These are phyloP conservation scores for Ustilago hordei DNA, from an alignment of 1,284 basidiomycete genomes.

Conservation along the genomic window DNA sequence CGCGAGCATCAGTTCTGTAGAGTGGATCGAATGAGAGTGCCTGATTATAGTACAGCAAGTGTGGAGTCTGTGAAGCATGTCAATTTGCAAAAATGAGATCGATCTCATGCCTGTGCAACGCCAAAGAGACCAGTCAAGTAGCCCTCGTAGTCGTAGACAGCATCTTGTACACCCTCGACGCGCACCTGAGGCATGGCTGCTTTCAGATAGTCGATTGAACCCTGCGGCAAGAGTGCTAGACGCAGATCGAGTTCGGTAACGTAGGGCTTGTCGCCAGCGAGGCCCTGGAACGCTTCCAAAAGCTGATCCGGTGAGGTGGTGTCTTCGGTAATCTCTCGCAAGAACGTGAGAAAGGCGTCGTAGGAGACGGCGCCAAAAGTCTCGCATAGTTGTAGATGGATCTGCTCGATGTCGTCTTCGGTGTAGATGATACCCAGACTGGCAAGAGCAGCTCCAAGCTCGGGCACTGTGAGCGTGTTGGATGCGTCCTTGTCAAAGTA, in stretches of 20 bases:
- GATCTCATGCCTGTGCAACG: slow-evolving; percentile 29
- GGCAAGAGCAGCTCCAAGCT: slow-evolving; percentile 91
- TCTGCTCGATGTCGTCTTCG: slow-evolving; percentile 86
- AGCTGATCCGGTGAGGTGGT: slow-evolving; percentile 92
- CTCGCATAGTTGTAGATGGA: slow-evolving; percentile 84
- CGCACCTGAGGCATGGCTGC: slow-evolving; percentile 58
- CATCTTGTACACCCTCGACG: slow-evolving; percentile 56
- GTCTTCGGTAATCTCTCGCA: slow-evolving; percentile 91
- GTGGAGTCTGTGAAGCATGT: background rate
- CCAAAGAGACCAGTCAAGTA: slow-evolving; percentile 54
- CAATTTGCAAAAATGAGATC: background rate
- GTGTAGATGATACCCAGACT: slow-evolving; percentile 92
- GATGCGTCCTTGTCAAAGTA: slow-evolving; percentile 95
- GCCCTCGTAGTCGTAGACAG: slow-evolving; percentile 62
- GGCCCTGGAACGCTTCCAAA: slow-evolving; percentile 90
- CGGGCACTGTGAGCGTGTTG: slow-evolving; percentile 85
- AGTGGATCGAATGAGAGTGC: background rate
- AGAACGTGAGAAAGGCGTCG: slow-evolving; percentile 92
- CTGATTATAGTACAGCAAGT: slow-evolving; percentile 21
- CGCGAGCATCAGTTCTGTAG: background rate
- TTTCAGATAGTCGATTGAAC: slow-evolving; percentile 82
- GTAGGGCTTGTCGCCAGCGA: slow-evolving; percentile 91
- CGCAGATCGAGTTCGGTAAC: slow-evolving; percentile 93
- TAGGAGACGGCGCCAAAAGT: slow-evolving; percentile 91
- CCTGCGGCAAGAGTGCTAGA: slow-evolving; percentile 83